These are phyloP conservation scores for Kurtzmaniella quercitrusa DNA, from an alignment of 1,139 yeast species.

Conservation along the genomic window DNA sequence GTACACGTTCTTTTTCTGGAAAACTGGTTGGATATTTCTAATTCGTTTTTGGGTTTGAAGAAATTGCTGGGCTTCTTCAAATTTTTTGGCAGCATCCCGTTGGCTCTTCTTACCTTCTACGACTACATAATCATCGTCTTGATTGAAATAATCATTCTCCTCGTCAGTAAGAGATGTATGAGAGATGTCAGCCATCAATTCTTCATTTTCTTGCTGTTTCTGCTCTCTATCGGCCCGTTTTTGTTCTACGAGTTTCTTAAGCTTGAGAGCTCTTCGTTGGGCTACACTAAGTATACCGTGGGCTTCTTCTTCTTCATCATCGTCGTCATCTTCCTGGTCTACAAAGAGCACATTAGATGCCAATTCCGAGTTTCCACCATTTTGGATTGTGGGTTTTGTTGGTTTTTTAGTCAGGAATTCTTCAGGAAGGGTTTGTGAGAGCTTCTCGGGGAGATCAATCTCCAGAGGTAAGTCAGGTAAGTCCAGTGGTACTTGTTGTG, in stretches of 20 bases:
- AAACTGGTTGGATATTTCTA: conserved; percentile 29
- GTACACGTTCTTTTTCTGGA: conserved; percentile 24
- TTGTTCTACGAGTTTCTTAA: conserved; percentile 19
- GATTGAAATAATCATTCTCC: conserved; percentile 31
- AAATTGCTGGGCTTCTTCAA: conserved; percentile 32
- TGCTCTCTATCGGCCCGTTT: conserved; percentile 19
- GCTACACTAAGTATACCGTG: conserved; percentile 13
- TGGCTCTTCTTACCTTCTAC: conserved; percentile 9
- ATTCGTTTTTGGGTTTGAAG: conserved; percentile 34
- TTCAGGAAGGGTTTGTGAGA: conserved; percentile 3
- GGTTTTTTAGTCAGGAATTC: not conserved
- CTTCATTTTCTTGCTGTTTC: conserved; percentile 13
- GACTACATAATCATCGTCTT: conserved; percentile 16
- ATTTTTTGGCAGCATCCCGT: conserved; percentile 21
- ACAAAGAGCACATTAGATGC: conserved; percentile 3
- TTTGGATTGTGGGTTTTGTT: not conserved
- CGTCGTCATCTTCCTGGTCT: conserved; percentile 8
- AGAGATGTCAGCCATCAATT: conserved; percentile 31
- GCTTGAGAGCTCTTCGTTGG: conserved; percentile 17
- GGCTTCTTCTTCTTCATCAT: conserved; percentile 9
- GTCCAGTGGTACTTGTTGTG: not conserved
- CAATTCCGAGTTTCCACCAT: not conserved
- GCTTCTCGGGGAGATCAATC: conserved; percentile 1
- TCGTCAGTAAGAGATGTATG: conserved; percentile 38
- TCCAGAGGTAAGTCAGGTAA: not conserved